A percentile compares a stretch with the other conserved stretches of the same genome.
Evolutionary conservation across 2,329 filamentous ascomycete genomes (phyloP).

Genomic region (Arthrobotrys megalospora): DNA sequence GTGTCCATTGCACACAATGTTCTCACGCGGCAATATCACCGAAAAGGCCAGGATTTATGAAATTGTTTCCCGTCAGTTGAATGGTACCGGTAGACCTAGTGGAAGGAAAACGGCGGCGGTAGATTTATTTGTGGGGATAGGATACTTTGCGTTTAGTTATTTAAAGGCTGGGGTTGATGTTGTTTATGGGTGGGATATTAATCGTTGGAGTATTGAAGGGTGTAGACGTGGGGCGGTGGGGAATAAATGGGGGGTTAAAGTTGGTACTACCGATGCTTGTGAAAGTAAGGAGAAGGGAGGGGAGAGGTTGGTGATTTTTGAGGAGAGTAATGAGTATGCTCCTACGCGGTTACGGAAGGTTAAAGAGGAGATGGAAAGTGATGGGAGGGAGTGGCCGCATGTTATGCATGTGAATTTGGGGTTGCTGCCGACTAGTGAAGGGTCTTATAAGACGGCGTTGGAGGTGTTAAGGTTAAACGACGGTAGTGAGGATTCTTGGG

Average conservation of each 20-base stretch:
- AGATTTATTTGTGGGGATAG: slow-evolving; percentile 92
- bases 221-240: slow-evolving; percentile 80
- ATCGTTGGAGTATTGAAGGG: slow-evolving; percentile 88
- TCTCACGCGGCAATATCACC: slow-evolving; percentile 88
- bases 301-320: slow-evolving; percentile 76
- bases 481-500: slow-evolving; percentile 69
- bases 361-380: slow-evolving; percentile 55
- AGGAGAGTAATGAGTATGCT: slow-evolving; percentile 77
- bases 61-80: slow-evolving; percentile 66
- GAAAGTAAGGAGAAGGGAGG: slow-evolving; percentile 66
- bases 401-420: slow-evolving; percentile 77
- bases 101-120: slow-evolving; percentile 68
- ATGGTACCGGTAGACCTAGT: slow-evolving; percentile 64
- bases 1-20: slow-evolving; percentile 94
- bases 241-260: slow-evolving; percentile 77
- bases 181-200: slow-evolving; percentile 91
- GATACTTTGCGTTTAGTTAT: slow-evolving; percentile 93
- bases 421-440: slow-evolving; percentile 74
- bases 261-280: slow-evolving; percentile 69
- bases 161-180: slow-evolving; percentile 76
- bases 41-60: slow-evolving; percentile 84
- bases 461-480: slow-evolving; percentile 67
- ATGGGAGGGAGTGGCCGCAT: slow-evolving; percentile 21
- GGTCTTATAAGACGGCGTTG: slow-evolving; percentile 72
- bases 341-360: slow-evolving; percentile 68